Base-by-base conservation (phyloP, 768 basidiomycete genomes). In the Piloderma croceum region DNA sequence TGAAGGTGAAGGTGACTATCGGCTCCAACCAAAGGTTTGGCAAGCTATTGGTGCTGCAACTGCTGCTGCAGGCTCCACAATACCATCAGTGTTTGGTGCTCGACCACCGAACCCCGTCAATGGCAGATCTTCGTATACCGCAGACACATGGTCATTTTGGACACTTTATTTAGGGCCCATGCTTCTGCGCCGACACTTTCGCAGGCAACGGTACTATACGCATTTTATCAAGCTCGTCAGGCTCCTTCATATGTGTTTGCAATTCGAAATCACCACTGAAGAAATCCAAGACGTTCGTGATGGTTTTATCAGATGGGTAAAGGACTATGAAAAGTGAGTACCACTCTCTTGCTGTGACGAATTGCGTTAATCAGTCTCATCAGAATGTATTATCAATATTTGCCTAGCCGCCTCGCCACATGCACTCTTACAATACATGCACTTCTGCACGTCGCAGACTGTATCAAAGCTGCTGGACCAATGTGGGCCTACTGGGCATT, bases 91-190 rank as follows among this genome's bases (percentile, higher is more conserved):
- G 2, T 74, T 57, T 59, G 63, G 64, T 9, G 44, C 53, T 17
- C 53, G 55, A 2, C 49, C 61, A 0, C 68, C 62, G 1, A 60
- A 71, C 38, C 41, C 69, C 31, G 51, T 51, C 1, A 49, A 40
- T 15, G 61, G 65, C 31, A 36, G 46, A 6, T 24, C 34, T 0
- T 38, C 43, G 0, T 64, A 52, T 36, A 65, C 61, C 1, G 69
- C 70, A 0, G 71, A 74, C 32, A 56, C 51, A 17, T 64, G 57
- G 45, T 57, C 59, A 1, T 60, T 72, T 34, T 76, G 69, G 67
- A 56, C 59, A 4, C 47, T 56, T 10, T 69, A 61, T 38, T 33
- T 73, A 7, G 68, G 51, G 1, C 71, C 69, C 2, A 47, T 64
- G 5, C 49, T 74, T 4, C 62, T 74, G 6, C 39, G 38, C 3